Base-by-base conservation (phyloP, 2,329 filamentous ascomycete species). In the Lecanicillium sp. region DNA sequence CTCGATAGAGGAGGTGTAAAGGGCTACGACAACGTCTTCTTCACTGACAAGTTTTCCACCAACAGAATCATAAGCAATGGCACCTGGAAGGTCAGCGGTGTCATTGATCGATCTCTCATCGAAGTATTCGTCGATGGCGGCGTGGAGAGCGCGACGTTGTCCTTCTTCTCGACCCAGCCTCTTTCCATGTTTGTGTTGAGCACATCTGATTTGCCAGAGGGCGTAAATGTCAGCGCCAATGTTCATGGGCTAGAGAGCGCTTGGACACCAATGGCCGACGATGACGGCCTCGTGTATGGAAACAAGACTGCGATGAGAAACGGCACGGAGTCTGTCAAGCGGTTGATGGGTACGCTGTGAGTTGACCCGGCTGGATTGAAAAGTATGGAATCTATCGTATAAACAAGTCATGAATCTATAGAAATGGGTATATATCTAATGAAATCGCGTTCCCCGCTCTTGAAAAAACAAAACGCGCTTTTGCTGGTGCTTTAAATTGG, bases 121-220 rank as follows among this genome's bases (percentile, higher is more conserved):
- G 60, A 62, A 37, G 48, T 60, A 1, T 62, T 61, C 33, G 38
- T 62, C 17, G 48, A 60, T 29, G 53, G 49, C 9, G 60, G 58
- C 7, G 42, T 57, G 4, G 56, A 62, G 19, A 54, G 54, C 29
- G 54, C 50, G 5, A 60, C 59, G 0, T 51, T 51, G 27, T 53
- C 46, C 1, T 61, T 57, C 42, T 61, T 57, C 35, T 36, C 54
- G 1, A 50, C 39, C 2, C 19, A 54, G 39, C 56, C 56, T 1
- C 39, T 60, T 36, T 52, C 49, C 0, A 39, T 47, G 10, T 41
- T 58, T 42, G 27, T 42, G 0, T 13, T 59, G n/a, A 42, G 42
- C 29, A 45, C 50, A 0, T 20, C 38, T 1, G 37, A 49, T 18
- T 29, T 58, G 5, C 44, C 52, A 0, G 39, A 47, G 11, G 47